phyloP scores from a whole-genome alignment of 768 basidiomycete genomes.

The Dioszegia aurantiaca region DNA sequence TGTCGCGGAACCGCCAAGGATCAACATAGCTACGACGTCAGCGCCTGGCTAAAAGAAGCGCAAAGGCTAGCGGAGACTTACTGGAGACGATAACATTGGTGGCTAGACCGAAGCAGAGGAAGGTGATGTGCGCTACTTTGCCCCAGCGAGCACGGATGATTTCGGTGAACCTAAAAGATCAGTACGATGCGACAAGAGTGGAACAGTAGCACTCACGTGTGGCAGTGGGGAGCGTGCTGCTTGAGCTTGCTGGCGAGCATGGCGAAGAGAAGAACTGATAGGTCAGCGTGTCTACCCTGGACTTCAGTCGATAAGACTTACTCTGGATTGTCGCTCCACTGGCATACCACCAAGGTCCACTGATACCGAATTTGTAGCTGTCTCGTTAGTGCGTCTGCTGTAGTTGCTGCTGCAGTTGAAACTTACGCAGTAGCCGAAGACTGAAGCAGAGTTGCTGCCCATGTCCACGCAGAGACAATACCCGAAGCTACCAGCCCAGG shows the following conservation, averaged over 20 bases:
- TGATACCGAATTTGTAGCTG: constrained; percentile 84
- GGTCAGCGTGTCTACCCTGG: background rate
- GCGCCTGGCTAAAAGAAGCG: background rate
- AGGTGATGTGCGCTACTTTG: constrained; percentile 69
- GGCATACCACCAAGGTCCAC: constrained; percentile 76
- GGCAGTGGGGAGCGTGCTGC: constrained; percentile 68
- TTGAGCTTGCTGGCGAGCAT: constrained; percentile 88
- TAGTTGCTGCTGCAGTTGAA: constrained; percentile 78
- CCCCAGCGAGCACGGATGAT: constrained; percentile 77
- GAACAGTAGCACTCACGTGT: constrained; percentile 31
- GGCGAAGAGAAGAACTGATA: constrained; percentile 76
- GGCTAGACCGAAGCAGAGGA: constrained; percentile 85
- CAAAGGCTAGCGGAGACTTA: constrained; percentile 20
- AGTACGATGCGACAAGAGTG: too few relatives aligned
- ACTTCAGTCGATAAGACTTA: constrained; percentile 8
- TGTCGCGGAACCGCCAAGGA: constrained; percentile 66
- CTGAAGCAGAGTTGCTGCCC: constrained; percentile 52
- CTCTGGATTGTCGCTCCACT: constrained; percentile 78
- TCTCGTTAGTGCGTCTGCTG: background rate
- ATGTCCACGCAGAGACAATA: constrained; percentile 89
- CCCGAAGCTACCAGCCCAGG: constrained; percentile 89
- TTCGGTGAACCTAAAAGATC: constrained; percentile 69
- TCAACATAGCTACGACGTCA: constrained; percentile 46
- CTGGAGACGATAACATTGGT: constrained; percentile 85
- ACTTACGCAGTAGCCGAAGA: constrained; percentile 30